Base-by-base conservation (phyloP, 352 stramenopile species). In the Globisporangium carolinianum region DNA sequence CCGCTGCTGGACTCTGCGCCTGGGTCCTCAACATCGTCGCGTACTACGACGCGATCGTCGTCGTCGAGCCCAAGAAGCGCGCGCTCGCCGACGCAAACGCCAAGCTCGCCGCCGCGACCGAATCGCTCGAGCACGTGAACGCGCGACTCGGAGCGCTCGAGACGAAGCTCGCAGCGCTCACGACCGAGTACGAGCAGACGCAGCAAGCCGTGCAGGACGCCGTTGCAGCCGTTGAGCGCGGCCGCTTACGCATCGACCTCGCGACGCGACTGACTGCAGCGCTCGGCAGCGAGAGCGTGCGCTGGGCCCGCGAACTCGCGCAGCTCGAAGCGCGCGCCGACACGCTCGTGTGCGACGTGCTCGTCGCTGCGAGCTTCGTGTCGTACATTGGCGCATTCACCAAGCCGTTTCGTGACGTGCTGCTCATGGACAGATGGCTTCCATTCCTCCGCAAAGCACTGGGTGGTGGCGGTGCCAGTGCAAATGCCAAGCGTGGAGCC, bases 31-130 rank as follows among this genome's bases (percentile, higher is more conserved):
- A 94, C 55, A 98, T 98, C 54, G 91, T 98, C 4, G 70, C 76
- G 17, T 98, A 98, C 73, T 97, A 98, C 56, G 92, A 98, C 61
- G 94, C 97, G 39, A 91, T 98, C 48, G 67, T 98, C 11, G 89
- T 93, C 0, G 90, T 98, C 1, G 93, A 98, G 62, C 94, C 94
- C 11, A 98, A 98, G 66, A 90, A 96, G 35, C 74, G 79, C 37
- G 82, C 82, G 9, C 64, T 94, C 41, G 75, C 79, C n/a, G 77
- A 89, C 58, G 74, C 80, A 15, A 91, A 76, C 48, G 84, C 89
- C 9, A 95, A 96, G 46, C 64, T 98, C 4, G 67, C 73, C 0
- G 59, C 73, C 5, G 93, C 93, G 15, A 98, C 97, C 55, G 75
- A 90, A 10, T 83, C 76, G 46, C 77, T 98, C n/a, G 80, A 86